Percentiles rank a stretch among this genome's conserved stretches.
phyloP scores from a whole-genome alignment of 352 stramenopile genomes.

The Bremia lactucae region DNA sequence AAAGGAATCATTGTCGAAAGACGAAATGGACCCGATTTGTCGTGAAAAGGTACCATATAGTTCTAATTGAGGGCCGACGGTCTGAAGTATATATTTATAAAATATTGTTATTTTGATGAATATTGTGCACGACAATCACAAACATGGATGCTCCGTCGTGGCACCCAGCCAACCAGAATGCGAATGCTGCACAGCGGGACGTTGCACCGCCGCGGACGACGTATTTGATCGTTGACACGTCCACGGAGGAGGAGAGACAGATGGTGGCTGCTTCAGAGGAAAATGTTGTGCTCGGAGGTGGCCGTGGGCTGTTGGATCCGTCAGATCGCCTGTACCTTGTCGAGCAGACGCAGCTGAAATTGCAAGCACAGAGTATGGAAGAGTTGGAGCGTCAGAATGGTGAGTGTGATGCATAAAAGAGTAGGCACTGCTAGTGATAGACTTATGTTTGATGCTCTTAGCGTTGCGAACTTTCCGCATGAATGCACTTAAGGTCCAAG shows the following conservation, averaged over 20 bases:
- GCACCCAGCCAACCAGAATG: slow-evolving; percentile 60
- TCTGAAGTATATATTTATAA: too few species aligned
- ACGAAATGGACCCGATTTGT: slow-evolving; percentile 2
- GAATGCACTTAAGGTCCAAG: slow-evolving; percentile 45
- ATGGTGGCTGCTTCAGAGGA: slow-evolving; percentile 45
- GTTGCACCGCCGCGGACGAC: slow-evolving; percentile 31
- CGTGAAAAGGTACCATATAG: too few species aligned
- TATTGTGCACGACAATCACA: neutral
- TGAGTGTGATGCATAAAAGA: slow-evolving; percentile 8
- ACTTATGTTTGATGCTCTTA: slow-evolving; percentile 11
- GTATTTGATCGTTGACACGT: slow-evolving; percentile 69
- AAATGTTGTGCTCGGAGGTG: slow-evolving; percentile 19
- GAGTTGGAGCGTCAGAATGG: slow-evolving; percentile 23
- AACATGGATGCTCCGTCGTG: slow-evolving; percentile 64
- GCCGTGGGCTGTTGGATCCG: slow-evolving; percentile 55
- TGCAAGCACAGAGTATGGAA: slow-evolving; percentile 24
- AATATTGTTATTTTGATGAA: neutral
- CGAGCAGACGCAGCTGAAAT: slow-evolving; percentile 48
- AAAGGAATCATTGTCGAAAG: slow-evolving; percentile 4
- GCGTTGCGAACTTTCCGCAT: slow-evolving; percentile 55
- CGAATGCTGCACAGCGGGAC: slow-evolving; percentile 19
- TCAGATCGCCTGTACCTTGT: slow-evolving; percentile 65
- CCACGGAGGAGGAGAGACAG: slow-evolving; percentile 51
- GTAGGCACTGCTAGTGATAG: neutral
- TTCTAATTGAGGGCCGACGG: too few species aligned